These are phyloP conservation scores for Phytopythium montanum DNA, from an alignment of 352 stramenopile genomes.

Conservation along the genomic window DNA sequence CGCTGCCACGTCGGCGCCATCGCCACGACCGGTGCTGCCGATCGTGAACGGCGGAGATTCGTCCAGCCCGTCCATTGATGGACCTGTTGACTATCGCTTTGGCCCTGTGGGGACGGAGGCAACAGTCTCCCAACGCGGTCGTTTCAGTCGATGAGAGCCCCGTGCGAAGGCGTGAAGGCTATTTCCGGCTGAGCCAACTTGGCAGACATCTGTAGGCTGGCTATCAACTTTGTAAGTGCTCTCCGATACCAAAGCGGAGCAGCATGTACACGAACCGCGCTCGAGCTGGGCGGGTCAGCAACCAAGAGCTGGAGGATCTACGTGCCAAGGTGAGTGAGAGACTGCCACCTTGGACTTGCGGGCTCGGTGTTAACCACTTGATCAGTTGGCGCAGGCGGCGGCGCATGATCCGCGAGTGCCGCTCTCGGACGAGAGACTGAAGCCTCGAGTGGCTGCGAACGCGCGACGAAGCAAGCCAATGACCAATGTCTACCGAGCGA, in stretches of 20 bases:
- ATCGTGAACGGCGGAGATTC: not conserved
- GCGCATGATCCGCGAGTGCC: constrained; percentile 38
- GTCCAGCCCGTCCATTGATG: not conserved
- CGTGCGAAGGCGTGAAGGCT: not conserved
- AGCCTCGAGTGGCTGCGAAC: not conserved
- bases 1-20: not conserved
- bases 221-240: not conserved
- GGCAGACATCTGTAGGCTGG: constrained; percentile 15
- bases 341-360: not conserved
- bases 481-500: constrained; percentile 52
- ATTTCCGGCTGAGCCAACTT: not conserved
- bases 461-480: constrained; percentile 36
- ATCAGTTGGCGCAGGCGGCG: constrained; percentile 52
- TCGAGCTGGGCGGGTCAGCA: constrained; percentile 27
- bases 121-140: not conserved
- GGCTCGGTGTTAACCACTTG: too few relatives aligned
- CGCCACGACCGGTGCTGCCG: not conserved
- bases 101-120: not conserved
- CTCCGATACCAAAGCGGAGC: not conserved
- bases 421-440: constrained; percentile 6
- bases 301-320: constrained; percentile 70
- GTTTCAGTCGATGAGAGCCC: not conserved
- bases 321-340: constrained; percentile 28
- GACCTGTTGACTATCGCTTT: not conserved
- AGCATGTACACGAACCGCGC: not conserved